Conservation (phyloP, 2,329 filamentous ascomycete genomes). For the Botryotinia calthae region DNA sequence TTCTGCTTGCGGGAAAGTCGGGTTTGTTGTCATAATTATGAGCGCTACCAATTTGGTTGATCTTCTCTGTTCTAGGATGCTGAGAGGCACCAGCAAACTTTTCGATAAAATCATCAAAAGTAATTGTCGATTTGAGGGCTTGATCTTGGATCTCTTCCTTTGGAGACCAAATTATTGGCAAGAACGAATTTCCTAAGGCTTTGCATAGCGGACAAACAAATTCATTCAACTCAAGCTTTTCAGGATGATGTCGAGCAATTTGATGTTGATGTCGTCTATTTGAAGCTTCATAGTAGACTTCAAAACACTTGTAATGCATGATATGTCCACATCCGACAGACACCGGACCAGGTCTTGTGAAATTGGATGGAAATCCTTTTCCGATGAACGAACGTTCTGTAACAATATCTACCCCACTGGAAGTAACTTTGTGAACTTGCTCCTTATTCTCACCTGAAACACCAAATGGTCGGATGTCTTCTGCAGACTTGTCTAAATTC, state of each 20-base stretch:
- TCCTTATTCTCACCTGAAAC: conserved; percentile 83
- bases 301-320: conserved; percentile 97
- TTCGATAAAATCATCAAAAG: conserved; percentile 53
- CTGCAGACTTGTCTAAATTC: conserved; percentile 81
- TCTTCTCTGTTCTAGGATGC: conserved; percentile 22
- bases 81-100: conserved; percentile 19
- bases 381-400: conserved; percentile 80
- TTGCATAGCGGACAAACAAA: conserved; percentile 98
- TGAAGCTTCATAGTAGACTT: conserved; percentile 83
- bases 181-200: conserved; percentile 88
- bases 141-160: conserved; percentile 82
- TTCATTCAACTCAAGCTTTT: conserved; percentile 73
- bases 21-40: conserved; percentile 9
- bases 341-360: conserved; percentile 71
- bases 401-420: conserved; percentile 66
- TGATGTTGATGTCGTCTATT: conserved; percentile 82
- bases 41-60: conserved; percentile 21
- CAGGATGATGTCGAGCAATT: conserved; percentile 91
- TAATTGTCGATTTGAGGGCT: conserved; percentile 56
- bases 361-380: conserved; percentile 76
- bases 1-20: conserved; percentile 19
- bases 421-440: conserved; percentile 71
- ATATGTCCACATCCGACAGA: conserved; percentile 94
- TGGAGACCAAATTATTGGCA: conserved; percentile 93
- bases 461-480: conserved; percentile 82